phyloP scores from a whole-genome alignment of 768 basidiomycete species.

The Termitomyces sp. region DNA sequence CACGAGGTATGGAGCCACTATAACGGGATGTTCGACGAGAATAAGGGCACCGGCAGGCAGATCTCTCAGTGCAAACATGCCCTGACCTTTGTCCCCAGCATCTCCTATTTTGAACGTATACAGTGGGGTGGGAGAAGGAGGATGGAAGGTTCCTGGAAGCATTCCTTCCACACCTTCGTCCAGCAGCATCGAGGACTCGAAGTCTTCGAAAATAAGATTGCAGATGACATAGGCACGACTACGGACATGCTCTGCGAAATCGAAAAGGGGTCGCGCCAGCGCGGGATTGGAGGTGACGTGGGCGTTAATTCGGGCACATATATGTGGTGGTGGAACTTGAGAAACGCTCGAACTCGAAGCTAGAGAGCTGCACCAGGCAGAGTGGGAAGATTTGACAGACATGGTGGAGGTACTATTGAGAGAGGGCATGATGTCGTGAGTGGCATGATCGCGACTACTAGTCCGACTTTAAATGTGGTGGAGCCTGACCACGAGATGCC shows the following conservation, averaged over 20 bases:
- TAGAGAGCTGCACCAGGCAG: conserved; percentile 14
- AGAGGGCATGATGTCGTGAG: conserved; percentile 13
- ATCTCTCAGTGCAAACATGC: conserved; percentile 34
- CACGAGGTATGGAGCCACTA: conserved; percentile 37
- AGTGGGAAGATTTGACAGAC: neutral
- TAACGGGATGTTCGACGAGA: conserved; percentile 37
- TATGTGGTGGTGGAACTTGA: conserved; percentile 15
- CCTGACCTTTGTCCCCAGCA: conserved; percentile 33
- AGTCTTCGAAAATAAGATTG: conserved; percentile 20
- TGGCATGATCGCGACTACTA: conserved; percentile 5
- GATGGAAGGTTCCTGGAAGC: conserved; percentile 21
- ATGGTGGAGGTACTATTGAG: conserved; percentile 1
- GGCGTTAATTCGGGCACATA: conserved; percentile 21
- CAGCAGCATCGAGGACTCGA: conserved; percentile 27
- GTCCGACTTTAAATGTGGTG: conserved; percentile 10
- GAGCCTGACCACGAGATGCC: conserved; percentile 10
- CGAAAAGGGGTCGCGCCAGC: conserved; percentile 24
- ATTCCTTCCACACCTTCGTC: conserved; percentile 29
- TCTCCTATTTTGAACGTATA: conserved; percentile 22
- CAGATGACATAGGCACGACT: conserved; percentile 25
- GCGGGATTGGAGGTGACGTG: conserved; percentile 22
- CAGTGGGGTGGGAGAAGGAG: conserved; percentile 2
- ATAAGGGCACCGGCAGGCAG: conserved; percentile 35
- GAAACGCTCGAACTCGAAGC: neutral
- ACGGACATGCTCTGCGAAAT: conserved; percentile 26